Conservation (phyloP, 495 filamentous ascomycete species). For the Letharia lupina region DNA sequence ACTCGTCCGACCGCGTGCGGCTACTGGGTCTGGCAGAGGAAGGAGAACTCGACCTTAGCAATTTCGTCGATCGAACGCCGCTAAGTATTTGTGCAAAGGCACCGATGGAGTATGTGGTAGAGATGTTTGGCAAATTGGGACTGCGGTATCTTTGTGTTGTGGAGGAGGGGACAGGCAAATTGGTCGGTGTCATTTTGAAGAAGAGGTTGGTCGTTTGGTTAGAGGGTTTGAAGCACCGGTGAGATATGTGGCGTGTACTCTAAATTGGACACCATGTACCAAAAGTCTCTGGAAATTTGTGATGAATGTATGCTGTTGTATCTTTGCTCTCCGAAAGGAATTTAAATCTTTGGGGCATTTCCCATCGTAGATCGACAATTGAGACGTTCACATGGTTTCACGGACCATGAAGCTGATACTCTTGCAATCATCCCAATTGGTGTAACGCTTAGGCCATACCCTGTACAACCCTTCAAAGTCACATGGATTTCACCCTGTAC, state of each 20-base stretch:
- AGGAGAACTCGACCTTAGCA: constrained; percentile 35
- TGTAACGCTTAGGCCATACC: background rate
- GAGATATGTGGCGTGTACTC: background rate
- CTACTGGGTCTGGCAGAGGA: constrained; percentile 33
- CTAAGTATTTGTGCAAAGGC: constrained; percentile 42
- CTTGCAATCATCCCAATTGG: background rate
- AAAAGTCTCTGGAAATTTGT: background rate
- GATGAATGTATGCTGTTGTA: too few species aligned
- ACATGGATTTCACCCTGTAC: background rate
- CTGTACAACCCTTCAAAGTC: background rate
- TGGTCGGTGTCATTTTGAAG: constrained; percentile 30
- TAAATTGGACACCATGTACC: background rate
- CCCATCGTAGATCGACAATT: too few species aligned
- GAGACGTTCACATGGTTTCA: too few species aligned
- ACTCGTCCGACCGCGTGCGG: constrained; percentile 31
- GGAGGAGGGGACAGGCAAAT: constrained; percentile 27
- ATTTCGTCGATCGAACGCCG: constrained; percentile 47
- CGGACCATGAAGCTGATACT: background rate
- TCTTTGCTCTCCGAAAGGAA: too few species aligned
- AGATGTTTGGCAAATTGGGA: constrained; percentile 51
- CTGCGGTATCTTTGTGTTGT: constrained; percentile 44
- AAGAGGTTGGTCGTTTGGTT: constrained; percentile 22
- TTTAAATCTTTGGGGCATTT: too few species aligned
- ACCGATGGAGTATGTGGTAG: constrained; percentile 48
- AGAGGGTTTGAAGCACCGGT: constrained; percentile 17